Evolutionary conservation across 495 filamentous ascomycete species (phyloP), one percentile per base, ranked within the genome.

Genomic region (Hyaloscypha variabilis): DNA sequence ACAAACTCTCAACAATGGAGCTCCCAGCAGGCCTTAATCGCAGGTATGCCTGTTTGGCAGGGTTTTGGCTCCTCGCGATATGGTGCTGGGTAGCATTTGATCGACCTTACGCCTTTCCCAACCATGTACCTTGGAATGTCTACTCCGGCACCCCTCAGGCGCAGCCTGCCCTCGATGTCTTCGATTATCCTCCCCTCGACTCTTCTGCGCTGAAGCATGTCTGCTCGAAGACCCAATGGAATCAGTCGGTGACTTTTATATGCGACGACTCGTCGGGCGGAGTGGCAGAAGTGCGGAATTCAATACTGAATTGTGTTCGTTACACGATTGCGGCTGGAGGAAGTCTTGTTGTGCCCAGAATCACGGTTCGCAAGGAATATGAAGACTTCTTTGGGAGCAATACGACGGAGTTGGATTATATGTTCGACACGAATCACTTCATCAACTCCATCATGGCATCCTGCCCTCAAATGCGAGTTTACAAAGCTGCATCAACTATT

Each of bases 251-350:
- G 53, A 62, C 69, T 2, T 72, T 71, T 64, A 69, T 66, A 10
- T 71, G 69, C 67, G 59, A 69, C 25, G 53, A 69, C 11, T 49
- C 55, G 19, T 64, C 28, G 10, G 66, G 69, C 28, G 60, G 60
- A 6, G 51, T 71, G 19, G 69, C 63, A 21, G 64, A 67, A 8
- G 52, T 71, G 23, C 52, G 66, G 25, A 71, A 69, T 36, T 67
- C 63, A 13, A 69, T 71, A 23, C 42, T 71, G 24, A 69, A 66
- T 39, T 74, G 72, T 58, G 62, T 72, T 2, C 67, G 69, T 1
- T 74, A 71, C 64, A 68, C 72, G 13, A 72, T 74, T 24, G 62
- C 57, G 24, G 69, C 63, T 14, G 72, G 72, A 36, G 72, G 57
- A 46, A 61, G 46, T 46, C 29, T 68, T 25, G 59, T 70, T 24